Evolutionary conservation across 805 yeast species (phyloP), one percentile per base, ranked within the genome.

Genomic region (Wickerhamiella parazyma): DNA sequence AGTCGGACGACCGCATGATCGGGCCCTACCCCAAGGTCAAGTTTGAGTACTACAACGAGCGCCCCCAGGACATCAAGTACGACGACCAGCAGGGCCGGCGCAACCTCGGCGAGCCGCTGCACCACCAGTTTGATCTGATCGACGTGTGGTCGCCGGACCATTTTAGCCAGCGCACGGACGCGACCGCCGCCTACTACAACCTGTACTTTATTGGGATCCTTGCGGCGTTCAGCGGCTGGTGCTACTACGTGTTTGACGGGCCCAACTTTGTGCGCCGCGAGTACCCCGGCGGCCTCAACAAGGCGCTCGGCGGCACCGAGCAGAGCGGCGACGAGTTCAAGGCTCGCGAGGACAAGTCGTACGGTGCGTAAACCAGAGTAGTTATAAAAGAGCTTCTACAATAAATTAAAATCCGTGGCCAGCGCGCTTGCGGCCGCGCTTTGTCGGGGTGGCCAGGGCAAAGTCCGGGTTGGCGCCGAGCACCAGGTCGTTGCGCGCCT

Each of bases 71-170:
- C 57, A 68, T 63, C 48, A 76, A 73, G 56, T 83, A 78, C 62
- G 91, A 82, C 59, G 89, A 82, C 59, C 81, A 67, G 53, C 93
- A 82, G 63, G 73, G 78, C 60, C 73, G 89, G 66, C 76, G 93
- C 64, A 82, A 83, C 67, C 68, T 73, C 51, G 72, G 74, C 50
- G 86, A 83, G 49, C 82, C 85, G 12, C 60, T 82, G 50, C 77
- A 76, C 58, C 74, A 76, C 44, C 74, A 77, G 54, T 80, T 78
- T 51, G 94, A 83, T 56, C 65, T 73, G 60, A 68, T 77, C 56
- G 87, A 83, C 60, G 71, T 81, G 69, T 83, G 94, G 94, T 73
- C 94, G 7, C 91, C 94, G 10, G 93, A 83, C 56, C 71, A 76
- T 56, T 75, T 68, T 59, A 75, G 76, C 52, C 60, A 67, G 31